A percentile compares a stretch with the other conserved stretches of the same genome.
Conservation (phyloP, 202 grass and related monocot genomes). For the Thinopyrum obtusiflorum region DNA sequence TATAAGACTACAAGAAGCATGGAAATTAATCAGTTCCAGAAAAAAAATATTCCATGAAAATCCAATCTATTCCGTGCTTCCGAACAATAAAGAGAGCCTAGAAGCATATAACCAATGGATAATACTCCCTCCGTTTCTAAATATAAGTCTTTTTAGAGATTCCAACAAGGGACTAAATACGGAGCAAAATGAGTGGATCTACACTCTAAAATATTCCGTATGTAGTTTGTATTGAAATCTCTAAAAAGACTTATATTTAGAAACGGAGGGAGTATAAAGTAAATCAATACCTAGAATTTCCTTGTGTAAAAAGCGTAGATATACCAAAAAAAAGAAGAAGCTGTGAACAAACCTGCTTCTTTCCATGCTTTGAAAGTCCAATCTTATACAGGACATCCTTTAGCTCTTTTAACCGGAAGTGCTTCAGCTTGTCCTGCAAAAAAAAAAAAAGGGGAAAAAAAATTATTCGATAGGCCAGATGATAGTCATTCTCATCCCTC, state of each 20-base stretch:
- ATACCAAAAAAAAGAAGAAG: neutral
- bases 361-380: constrained; percentile 70
- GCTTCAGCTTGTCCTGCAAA: constrained; percentile 53
- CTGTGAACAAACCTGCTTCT: constrained; percentile 65
- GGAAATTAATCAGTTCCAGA: neutral
- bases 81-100: neutral
- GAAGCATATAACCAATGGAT: neutral
- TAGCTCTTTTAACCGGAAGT: constrained; percentile 81
- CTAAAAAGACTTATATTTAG: no score
- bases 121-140: neutral
- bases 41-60: neutral
- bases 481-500: neutral
- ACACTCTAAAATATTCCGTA: no score
- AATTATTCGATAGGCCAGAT: neutral
- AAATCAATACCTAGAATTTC: neutral
- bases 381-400: constrained; percentile 79
- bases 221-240: no score
- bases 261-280: neutral
- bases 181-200: no score
- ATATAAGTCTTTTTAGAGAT: no score
- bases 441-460: neutral
- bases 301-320: constrained; percentile 1
- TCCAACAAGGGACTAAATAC: no score
- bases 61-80: neutral
- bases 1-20: neutral